Percentiles rank a stretch among this genome's conserved stretches.
These are phyloP conservation scores for Arabidopsis suecica DNA, from an alignment of 345 rosid genomes.

Conservation along the genomic window DNA sequence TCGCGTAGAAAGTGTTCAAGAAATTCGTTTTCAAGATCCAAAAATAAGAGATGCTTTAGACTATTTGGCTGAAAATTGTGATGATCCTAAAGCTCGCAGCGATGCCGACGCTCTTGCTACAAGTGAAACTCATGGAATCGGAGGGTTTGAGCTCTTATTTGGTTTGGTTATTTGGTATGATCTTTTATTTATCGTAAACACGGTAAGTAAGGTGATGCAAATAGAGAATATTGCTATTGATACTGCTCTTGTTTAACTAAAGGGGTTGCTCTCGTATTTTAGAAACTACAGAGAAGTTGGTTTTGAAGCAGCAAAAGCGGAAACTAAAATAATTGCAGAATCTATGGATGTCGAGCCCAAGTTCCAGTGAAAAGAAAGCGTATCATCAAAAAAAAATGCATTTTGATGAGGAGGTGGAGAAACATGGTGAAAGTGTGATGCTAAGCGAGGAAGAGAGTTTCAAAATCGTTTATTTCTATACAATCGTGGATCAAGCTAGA, in stretches of 20 bases:
- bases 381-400: not conserved
- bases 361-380: not conserved
- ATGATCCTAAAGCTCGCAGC: not conserved
- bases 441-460: too few relatives aligned
- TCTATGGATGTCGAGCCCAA: not conserved
- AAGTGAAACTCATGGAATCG: not conserved
- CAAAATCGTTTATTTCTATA: too few relatives aligned
- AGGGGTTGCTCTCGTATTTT: not conserved
- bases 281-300: not conserved
- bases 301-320: not conserved
- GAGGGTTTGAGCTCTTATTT: not conserved
- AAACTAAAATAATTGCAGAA: not conserved
- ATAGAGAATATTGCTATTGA: not conserved
- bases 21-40: not conserved
- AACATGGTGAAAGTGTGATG: not conserved
- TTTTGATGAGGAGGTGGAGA: not conserved
- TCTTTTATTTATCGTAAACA: not conserved
- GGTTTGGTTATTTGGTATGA: not conserved
- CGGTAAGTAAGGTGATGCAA: not conserved
- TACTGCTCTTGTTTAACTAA: not conserved
- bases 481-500: too few relatives aligned
- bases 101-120: not conserved
- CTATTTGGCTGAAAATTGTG: not conserved
- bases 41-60: not conserved
- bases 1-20: not conserved